phyloP scores from a whole-genome alignment of 1,284 basidiomycete genomes.

The Meripilus lineatus region DNA sequence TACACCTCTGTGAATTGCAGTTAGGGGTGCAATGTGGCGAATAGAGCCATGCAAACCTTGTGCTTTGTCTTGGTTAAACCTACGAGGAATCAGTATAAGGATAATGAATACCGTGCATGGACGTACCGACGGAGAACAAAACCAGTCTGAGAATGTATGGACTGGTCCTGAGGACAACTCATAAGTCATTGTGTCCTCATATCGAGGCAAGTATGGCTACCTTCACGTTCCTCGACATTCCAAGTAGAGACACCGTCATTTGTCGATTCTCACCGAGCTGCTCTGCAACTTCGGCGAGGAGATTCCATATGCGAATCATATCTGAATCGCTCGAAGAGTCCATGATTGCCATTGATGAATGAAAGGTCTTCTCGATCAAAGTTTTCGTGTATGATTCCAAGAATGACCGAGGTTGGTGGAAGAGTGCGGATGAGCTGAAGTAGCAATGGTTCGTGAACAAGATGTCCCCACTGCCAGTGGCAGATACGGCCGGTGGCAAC shows the following conservation, averaged over 20 bases:
- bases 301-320: constrained; percentile 63
- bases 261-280: constrained; percentile 80
- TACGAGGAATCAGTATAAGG: constrained; percentile 19
- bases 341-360: constrained; percentile 5
- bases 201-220: constrained; percentile 35
- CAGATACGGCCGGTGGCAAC: too few species aligned
- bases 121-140: constrained; percentile 83
- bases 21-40: not conserved
- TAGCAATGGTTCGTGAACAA: too few species aligned
- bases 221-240: constrained; percentile 76
- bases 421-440: too few species aligned
- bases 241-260: constrained; percentile 50
- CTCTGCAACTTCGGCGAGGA: constrained; percentile 77
- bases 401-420: too few species aligned
- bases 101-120: not conserved
- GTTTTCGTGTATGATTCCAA: not conserved
- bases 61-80: constrained; percentile 88
- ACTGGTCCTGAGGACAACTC: constrained; percentile 31
- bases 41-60: constrained; percentile 54
- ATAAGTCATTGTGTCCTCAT: not conserved
- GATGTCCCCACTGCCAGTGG: too few species aligned
- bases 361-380: not conserved
- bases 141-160: constrained; percentile 74
- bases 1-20: constrained; percentile 67
- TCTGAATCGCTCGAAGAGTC: constrained; percentile 27